phyloP scores from a whole-genome alignment of 768 basidiomycete genomes.

The Calocybe indica region DNA sequence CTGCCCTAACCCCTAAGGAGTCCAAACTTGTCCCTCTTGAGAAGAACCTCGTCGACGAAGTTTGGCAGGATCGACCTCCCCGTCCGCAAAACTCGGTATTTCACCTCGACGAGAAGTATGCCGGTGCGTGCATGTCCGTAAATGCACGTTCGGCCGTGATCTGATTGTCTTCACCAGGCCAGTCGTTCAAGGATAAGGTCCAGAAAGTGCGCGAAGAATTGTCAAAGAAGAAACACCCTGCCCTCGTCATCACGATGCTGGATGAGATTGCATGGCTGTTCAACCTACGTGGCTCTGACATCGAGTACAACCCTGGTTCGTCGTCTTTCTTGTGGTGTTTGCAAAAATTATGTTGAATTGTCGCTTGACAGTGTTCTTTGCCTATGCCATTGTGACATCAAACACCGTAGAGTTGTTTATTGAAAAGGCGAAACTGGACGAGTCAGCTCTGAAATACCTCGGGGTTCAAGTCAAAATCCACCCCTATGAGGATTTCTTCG shows the following conservation, averaged over 20 bases:
- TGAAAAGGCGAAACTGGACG: constrained; percentile 44
- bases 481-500: constrained; percentile 66
- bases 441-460: constrained; percentile 40
- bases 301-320: constrained; percentile 71
- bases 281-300: constrained; percentile 89
- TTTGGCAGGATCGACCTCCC: constrained; percentile 71
- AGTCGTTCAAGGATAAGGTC: constrained; percentile 64
- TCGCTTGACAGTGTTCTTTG: constrained; percentile 69
- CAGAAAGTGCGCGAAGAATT: constrained; percentile 58
- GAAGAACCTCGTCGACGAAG: constrained; percentile 70
- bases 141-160: neutral
- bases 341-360: neutral
- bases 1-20: constrained; percentile 44
- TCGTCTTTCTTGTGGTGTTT: neutral
- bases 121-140: constrained; percentile 35
- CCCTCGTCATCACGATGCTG: constrained; percentile 78
- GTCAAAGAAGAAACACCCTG: constrained; percentile 55
- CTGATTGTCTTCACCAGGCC: constrained; percentile 31
- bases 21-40: constrained; percentile 62
- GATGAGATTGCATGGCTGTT: constrained; percentile 96
- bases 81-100: constrained; percentile 66
- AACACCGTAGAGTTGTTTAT: constrained; percentile 65
- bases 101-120: constrained; percentile 66
- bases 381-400: constrained; percentile 74
- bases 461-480: constrained; percentile 54